Conservation (phyloP, 73 alveolate genomes). For the Paramecium octaurelia region DNA sequence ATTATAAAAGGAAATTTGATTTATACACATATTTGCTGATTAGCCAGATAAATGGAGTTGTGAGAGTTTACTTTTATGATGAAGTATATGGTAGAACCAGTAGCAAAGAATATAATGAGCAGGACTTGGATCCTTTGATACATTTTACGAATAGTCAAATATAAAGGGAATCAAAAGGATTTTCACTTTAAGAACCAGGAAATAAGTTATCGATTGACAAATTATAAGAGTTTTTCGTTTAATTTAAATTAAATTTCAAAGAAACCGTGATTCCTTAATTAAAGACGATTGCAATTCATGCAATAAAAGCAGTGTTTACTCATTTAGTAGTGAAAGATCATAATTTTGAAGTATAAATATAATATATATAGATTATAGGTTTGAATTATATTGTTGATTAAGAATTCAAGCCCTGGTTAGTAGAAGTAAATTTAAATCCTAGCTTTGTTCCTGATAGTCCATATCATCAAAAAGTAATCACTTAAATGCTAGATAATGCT, state of each 20-base stretch:
- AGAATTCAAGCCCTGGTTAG: slow-evolving; percentile 33
- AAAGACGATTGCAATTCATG: background rate
- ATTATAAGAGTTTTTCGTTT: slow-evolving; percentile 14
- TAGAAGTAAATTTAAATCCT: background rate
- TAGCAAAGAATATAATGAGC: slow-evolving; percentile 25
- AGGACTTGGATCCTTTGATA: background rate
- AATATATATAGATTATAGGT: background rate
- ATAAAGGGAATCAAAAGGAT: background rate
- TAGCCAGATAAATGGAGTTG: slow-evolving; percentile 30
- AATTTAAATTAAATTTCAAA: background rate
- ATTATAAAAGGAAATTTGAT: slow-evolving; percentile 60
- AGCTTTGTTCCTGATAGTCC: background rate
- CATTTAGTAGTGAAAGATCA: slow-evolving; percentile 28
- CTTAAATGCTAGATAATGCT: background rate
- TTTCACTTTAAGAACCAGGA: background rate
- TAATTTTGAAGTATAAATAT: background rate
- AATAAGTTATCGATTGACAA: slow-evolving; percentile 50
- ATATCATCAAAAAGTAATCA: background rate
- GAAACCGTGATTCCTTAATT: background rate
- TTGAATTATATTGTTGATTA: background rate
- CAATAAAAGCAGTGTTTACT: background rate
- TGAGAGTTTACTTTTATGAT: slow-evolving; percentile 50
- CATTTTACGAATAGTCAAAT: slow-evolving; percentile 31
- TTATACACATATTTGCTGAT: slow-evolving; percentile 45
- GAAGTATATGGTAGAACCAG: slow-evolving; percentile 62